Evolutionary conservation across 1,139 yeast genomes (phyloP), one percentile per base, ranked within the genome.

Genomic region (Geotrichum histeridarum): DNA sequence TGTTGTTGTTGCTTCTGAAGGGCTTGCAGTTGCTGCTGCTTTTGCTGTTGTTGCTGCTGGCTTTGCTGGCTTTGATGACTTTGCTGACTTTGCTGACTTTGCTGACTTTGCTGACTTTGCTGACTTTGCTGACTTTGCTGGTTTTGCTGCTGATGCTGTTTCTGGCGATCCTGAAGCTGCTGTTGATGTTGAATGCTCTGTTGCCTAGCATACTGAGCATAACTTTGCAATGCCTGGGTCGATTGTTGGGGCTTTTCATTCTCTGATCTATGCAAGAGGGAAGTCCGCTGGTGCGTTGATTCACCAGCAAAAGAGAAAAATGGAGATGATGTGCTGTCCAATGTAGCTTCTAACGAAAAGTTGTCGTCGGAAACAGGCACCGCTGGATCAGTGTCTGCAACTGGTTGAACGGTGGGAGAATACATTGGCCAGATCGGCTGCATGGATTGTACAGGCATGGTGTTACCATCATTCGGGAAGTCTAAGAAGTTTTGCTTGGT

Each of bases 371-470:
- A 37, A 37, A n/a, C 41, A 18, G 11, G 8, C 8, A 6, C 32
- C 17, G 12, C 32, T 2, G 31, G 7, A 14, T 12, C 55, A 12
- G 55, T 46, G 30, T 49, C 50, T 11, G 42, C 31, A 12, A 14
- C 35, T 30, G 31, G 46, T 14, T 42, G 31, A 7, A 33, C 7
- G 11, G 15, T 42, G 12, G 33, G n/a, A 42, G 46, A 42, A 8
- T 61, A 61, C 22, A 60, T 53, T 7, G 63, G 60, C 64, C 64
- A 61, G 3, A 60, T 53, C 6, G 60, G 43, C 35, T 27, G 46
- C 39, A 37, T n/a, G 36, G 11, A 7, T n/a, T 22, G 32, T 5
- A 30, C 15, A 27, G 46, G 15, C 35, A 42, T 27, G 32, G 14
- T 17, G 27, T 42, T 42, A 7, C 35, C 15, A 42, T 42, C 46